Base-by-base conservation (phyloP, 768 basidiomycete species). In the Phylloporus sp. region DNA sequence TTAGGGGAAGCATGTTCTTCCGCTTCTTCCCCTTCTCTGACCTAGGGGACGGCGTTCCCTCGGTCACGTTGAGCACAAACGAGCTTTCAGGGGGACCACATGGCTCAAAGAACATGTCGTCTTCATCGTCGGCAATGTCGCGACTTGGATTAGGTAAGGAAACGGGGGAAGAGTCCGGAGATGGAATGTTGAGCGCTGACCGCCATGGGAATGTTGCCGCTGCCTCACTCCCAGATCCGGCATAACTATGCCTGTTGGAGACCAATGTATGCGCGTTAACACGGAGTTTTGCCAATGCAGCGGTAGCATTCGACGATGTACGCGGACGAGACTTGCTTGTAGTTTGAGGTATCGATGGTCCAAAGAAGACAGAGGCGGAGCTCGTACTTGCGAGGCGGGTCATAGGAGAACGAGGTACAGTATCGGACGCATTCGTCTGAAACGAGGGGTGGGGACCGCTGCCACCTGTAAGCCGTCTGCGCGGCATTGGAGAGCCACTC, bases 301-400 rank as follows among this genome's bases (percentile, higher is more conserved):
- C 45, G 16, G 57, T 12, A 16, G 52, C 50, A 31, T 58, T 67
- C 2, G 67, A 64, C 6, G 54, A 24, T 31, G 65, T 70, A 16
- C 58, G 63, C 36, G 59, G 52, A 31, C 54, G 65, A 10, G 60
- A 38, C 59, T 60, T 59, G 47, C 35, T 49, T 20, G 50, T n/a
- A 3, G 60, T 45, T 43, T 68, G 70, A 40, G 70, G 69, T 8
- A 70, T 69, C n/a, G 69, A 64, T 2, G 69, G 69, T 3, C 85
- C 86, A 60, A 88, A 88, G 66, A 88, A 87, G 11, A 85, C 68
- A 0, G 85, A 81, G 16, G 83, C 84, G 2, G 80, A 78, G 58
- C 79, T 71, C 9, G 58, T 61, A 47, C 73, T 84, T 20, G 82
- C 73, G 18, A 80, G 73, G 31, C 85, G 80, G 41, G 65, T 75